These are phyloP conservation scores for Chalciporus chontae DNA, from an alignment of 768 basidiomycete species.

Conservation along the genomic window DNA sequence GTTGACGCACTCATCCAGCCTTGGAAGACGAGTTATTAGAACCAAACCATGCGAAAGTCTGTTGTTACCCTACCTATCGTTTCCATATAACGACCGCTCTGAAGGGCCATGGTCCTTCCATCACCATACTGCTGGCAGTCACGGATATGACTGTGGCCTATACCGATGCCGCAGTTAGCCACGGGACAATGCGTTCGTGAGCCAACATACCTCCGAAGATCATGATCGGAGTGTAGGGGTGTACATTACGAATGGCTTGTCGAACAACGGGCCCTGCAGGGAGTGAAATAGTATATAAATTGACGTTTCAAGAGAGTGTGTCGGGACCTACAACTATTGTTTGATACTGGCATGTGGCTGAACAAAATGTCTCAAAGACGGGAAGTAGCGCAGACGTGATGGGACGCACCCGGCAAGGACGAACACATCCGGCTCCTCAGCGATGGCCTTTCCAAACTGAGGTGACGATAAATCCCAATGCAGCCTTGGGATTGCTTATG, in stretches of 20 bases:
- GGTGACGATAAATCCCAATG: neutral
- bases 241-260: conserved; percentile 67
- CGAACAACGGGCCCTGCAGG: conserved; percentile 67
- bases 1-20: conserved; percentile 60
- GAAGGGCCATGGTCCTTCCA: conserved; percentile 71
- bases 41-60: neutral
- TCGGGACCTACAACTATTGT: conserved; percentile 55
- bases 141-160: conserved; percentile 74
- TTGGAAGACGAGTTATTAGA: neutral
- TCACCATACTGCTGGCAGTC: conserved; percentile 67
- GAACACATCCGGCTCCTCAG: conserved; percentile 81
- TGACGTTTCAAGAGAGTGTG: neutral
- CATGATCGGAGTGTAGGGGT: conserved; percentile 73
- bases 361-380: neutral
- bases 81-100: conserved; percentile 90
- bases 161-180: neutral
- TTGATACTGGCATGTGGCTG: conserved; percentile 80
- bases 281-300: neutral
- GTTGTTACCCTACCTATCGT: conserved; percentile 61
- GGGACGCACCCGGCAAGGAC: conserved; percentile 57
- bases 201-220: conserved; percentile 65
- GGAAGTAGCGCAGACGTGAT: neutral
- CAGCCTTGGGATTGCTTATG: neutral
- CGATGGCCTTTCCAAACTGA: conserved; percentile 75
- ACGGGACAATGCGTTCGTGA: neutral